Evolutionary conservation across 306 rosid species (phyloP).

Genomic region (Prunus mira): DNA sequence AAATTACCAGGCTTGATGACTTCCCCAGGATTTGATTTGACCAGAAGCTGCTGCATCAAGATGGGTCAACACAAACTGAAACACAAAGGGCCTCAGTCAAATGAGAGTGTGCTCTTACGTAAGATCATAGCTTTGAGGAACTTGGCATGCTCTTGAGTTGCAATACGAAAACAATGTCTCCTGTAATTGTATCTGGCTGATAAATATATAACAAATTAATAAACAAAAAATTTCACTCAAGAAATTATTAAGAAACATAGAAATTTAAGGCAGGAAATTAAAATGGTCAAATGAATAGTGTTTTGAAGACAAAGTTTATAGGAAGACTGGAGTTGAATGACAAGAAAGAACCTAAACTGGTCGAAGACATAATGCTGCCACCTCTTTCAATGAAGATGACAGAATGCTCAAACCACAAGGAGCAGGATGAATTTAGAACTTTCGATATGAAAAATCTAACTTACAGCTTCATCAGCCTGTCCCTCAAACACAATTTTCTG

Average conservation of each 20-base stretch:
- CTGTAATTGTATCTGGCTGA: conserved; percentile 72
- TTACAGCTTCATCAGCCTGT: conserved; percentile 78
- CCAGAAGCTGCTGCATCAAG: conserved; percentile 80
- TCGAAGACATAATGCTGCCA: neutral
- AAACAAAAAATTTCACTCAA: neutral
- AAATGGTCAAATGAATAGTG: neutral
- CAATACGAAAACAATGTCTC: conserved; percentile 64
- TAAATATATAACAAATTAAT: neutral
- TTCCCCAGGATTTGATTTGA: conserved; percentile 85
- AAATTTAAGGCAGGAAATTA: neutral
- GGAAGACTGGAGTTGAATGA: neutral
- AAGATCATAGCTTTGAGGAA: conserved; percentile 60
- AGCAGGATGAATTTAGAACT: neutral
- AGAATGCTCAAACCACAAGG: neutral
- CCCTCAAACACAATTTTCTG: conserved; percentile 70
- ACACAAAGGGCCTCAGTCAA: conserved; percentile 73
- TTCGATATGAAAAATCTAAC: conserved; percentile 1
- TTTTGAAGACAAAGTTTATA: neutral
- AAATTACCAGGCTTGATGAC: conserved; percentile 71
- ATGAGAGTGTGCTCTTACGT: conserved; percentile 54
- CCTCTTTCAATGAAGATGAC: neutral
- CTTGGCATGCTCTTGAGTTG: conserved; percentile 67
- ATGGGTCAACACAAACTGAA: conserved; percentile 62
- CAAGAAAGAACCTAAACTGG: neutral
- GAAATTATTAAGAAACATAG: neutral